Conservation (phyloP, 306 rosid species). For the Styphnolobium japonicum region DNA sequence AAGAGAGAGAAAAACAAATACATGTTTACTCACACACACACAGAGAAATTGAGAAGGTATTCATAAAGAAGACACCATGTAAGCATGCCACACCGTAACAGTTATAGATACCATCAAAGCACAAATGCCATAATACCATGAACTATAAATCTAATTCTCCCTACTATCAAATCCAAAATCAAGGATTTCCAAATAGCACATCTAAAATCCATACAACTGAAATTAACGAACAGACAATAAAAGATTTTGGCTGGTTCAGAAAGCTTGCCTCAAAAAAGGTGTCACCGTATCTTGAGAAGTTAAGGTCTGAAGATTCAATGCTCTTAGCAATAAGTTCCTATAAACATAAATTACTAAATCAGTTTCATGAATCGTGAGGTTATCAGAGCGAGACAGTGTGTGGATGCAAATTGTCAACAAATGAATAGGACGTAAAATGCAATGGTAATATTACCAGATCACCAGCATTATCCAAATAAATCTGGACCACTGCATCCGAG, state of each 20-base stretch:
- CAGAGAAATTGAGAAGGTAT: background rate
- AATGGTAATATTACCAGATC: constrained; percentile 74
- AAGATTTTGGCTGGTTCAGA: background rate
- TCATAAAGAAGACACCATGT: background rate
- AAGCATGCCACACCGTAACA: background rate
- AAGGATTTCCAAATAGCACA: background rate
- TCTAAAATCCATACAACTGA: background rate
- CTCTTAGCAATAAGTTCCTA: constrained; percentile 91
- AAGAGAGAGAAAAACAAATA: background rate
- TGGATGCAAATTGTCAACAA: background rate
- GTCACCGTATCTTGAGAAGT: constrained; percentile 99
- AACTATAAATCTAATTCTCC: background rate
- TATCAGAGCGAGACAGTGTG: background rate
- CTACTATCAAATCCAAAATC: background rate
- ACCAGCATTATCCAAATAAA: constrained; percentile 99
- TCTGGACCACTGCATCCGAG: constrained; percentile 99
- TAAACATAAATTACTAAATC: constrained; percentile 17
- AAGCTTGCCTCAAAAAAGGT: constrained; percentile 88
- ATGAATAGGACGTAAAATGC: constrained; percentile 2
- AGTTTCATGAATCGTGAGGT: constrained; percentile 10
- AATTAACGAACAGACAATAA: background rate
- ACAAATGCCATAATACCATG: background rate
- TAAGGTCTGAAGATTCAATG: constrained; percentile 85
- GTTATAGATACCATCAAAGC: background rate
- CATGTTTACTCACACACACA: background rate